Percentiles rank a stretch among this genome's conserved stretches.
Evolutionary conservation across 108 stramenopile genomes (phyloP).

Genomic region (Skeletonema potamos): DNA sequence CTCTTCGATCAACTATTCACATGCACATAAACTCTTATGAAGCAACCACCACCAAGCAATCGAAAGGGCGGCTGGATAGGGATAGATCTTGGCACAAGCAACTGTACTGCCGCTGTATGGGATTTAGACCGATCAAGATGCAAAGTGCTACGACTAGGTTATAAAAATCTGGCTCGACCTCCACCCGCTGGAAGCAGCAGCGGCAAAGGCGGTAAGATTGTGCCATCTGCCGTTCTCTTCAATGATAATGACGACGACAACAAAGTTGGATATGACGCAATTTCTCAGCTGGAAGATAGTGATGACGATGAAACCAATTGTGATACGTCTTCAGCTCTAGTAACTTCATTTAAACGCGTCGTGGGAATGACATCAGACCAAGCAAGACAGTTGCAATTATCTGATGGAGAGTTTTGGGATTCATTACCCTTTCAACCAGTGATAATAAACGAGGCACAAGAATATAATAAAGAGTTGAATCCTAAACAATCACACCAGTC

Average conservation of each 20-base stretch:
- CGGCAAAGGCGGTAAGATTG: constrained; percentile 47
- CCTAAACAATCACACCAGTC: not conserved
- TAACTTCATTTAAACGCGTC: constrained; percentile 68
- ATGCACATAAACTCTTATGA: too few species aligned
- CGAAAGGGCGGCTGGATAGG: constrained; percentile 70
- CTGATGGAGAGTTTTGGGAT: constrained; percentile 53
- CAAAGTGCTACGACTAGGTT: constrained; percentile 61
- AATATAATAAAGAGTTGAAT: constrained; percentile 19
- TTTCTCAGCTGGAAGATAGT: constrained; percentile 1
- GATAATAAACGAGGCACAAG: constrained; percentile 20
- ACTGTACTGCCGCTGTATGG: constrained; percentile 79
- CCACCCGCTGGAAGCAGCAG: not conserved
- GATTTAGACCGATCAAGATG: constrained; percentile 63
- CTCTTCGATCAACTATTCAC: not conserved
- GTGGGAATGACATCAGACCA: constrained; percentile 53
- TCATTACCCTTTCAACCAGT: constrained; percentile 46
- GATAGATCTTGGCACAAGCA: constrained; percentile 85
- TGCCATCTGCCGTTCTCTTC: constrained; percentile 51
- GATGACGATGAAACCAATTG: not conserved
- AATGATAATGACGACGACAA: constrained; percentile 4
- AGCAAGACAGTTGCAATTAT: constrained; percentile 30
- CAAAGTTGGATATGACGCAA: constrained; percentile 22
- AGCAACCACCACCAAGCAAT: not conserved
- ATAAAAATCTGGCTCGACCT: constrained; percentile 24
- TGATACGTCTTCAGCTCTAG: constrained; percentile 1